Conservation (phyloP, 2,329 filamentous ascomycete species). For the Lecanicillium sp. region DNA sequence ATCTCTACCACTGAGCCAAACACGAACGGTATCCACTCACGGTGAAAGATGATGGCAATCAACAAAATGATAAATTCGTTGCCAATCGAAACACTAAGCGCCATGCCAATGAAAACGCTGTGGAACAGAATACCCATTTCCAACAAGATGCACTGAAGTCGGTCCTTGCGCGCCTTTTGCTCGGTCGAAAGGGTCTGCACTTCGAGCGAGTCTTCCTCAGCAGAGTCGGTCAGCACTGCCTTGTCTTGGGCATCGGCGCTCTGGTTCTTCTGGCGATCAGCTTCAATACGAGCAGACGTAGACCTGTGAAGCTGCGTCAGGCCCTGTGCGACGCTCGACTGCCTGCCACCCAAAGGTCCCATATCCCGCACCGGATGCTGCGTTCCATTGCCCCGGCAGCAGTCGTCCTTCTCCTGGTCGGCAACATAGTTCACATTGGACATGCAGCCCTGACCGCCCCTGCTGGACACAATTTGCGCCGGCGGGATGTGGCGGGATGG, state of each 20-base stretch:
- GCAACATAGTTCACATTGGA: slow-evolving; percentile 8
- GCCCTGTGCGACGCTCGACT: slow-evolving; percentile 24
- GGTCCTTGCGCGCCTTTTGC: slow-evolving; percentile 53
- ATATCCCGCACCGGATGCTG: slow-evolving; percentile 23
- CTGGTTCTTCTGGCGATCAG: slow-evolving; percentile 8
- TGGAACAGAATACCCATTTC: slow-evolving; percentile 61
- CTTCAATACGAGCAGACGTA: slow-evolving; percentile 11
- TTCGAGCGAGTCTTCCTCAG: slow-evolving; percentile 13
- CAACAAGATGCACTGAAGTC: slow-evolving; percentile 69
- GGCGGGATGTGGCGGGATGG: slow-evolving; percentile 27
- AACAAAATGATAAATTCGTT: slow-evolving; percentile 72
- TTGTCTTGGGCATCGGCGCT: slow-evolving; percentile 7
- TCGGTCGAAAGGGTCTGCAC: slow-evolving; percentile 32
- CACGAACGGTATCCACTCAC: slow-evolving; percentile 15
- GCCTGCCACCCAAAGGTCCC: slow-evolving; percentile 24
- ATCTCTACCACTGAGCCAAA: background rate
- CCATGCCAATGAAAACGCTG: slow-evolving; percentile 78
- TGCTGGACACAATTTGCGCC: slow-evolving; percentile 4
- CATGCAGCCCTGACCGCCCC: slow-evolving; percentile 12
- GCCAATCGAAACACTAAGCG: slow-evolving; percentile 69
- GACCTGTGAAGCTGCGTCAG: slow-evolving; percentile 21
- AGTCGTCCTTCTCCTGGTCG: background rate
- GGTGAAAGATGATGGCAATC: slow-evolving; percentile 72
- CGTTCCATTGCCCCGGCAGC: background rate
- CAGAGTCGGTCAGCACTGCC: background rate